Evolutionary conservation across 441 rosid species (phyloP).

Genomic region (Heliophila coronopifolia): DNA sequence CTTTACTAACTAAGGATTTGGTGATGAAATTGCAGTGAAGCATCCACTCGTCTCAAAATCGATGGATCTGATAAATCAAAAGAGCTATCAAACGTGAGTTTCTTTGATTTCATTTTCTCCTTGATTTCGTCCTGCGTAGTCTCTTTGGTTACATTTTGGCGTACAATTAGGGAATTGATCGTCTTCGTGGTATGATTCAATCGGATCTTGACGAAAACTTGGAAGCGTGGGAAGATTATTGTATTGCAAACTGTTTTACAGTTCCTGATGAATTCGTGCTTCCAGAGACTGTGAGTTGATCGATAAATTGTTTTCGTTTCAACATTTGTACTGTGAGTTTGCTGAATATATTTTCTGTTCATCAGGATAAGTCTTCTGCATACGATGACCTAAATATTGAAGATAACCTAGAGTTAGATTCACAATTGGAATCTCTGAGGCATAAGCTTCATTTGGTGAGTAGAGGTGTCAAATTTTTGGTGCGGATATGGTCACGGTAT

Average conservation of each 20-base stretch:
- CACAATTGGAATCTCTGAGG: slow-evolving; percentile 55
- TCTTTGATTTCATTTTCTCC: not conserved
- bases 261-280: slow-evolving; percentile 62
- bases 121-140: no score
- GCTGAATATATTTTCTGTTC: slow-evolving; percentile 13
- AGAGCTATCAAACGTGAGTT: slow-evolving; percentile 45
- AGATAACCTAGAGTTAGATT: slow-evolving; percentile 52
- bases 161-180: slow-evolving; percentile 60
- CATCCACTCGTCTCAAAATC: slow-evolving; percentile 38
- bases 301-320: not conserved
- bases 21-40: slow-evolving; percentile 39
- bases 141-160: slow-evolving; percentile 13
- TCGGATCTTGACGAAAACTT: slow-evolving; percentile 49
- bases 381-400: slow-evolving; percentile 25
- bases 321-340: not conserved
- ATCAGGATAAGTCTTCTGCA: slow-evolving; percentile 33
- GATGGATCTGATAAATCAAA: slow-evolving; percentile 41
- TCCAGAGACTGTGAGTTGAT: slow-evolving; percentile 46
- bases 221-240: slow-evolving; percentile 66
- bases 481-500: no score
- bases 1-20: not conserved
- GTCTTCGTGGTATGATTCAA: slow-evolving; percentile 42
- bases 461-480: no score
- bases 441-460: slow-evolving; percentile 54
- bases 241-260: slow-evolving; percentile 53